Base-by-base conservation (phyloP, 2,329 filamentous ascomycete genomes). In the Chaetomium strumarium region DNA sequence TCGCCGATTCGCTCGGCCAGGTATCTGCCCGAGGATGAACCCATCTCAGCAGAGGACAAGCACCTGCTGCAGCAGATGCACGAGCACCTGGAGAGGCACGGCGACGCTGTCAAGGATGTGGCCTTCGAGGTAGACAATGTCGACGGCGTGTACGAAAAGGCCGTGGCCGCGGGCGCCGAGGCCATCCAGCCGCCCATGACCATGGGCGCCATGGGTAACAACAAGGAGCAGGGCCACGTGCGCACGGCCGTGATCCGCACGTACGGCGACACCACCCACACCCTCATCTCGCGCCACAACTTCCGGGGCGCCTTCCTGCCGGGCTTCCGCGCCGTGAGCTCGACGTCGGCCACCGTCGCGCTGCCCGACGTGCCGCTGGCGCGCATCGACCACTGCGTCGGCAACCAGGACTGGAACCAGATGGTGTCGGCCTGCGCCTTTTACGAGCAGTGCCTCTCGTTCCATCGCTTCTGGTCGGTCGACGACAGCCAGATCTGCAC, bases 381-480 rank as follows among this genome's bases (percentile, higher is more conserved):
- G 56, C 83, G 83, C 61, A 90, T 97, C 72, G 92, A 97, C 73
- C 92, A 97, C 77, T 96, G 92, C 70, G 92, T 97, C 62, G 92
- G 92, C 60, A 96, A 97, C 76, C 91, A 96, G 75, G 86, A 90
- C 70, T 96, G 92, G 92, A 78, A 90, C 70, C 85, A 91, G 69
- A 95, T 97, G 82, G 75, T 75, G 55, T 75, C 75, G 12, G 81
- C 80, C 34, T 83, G 80, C 66, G 76, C 72, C 52, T 84, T 88
- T 70, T 97, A 96, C 75, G 91, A 96, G 74, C 81, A 84, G 58
- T 88, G 86, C 57, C 86, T 96, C 29, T 86, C 86, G 50, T 96
- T 96, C 80, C 90, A 96, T 75, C 88, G 91, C 60, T 96, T 96
- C 84, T 96, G 92, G 92, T 90, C 85, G 50, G 91, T 96, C 53